phyloP scores from a whole-genome alignment of 495 filamentous ascomycete genomes.

The Talaromyces borbonicus region DNA sequence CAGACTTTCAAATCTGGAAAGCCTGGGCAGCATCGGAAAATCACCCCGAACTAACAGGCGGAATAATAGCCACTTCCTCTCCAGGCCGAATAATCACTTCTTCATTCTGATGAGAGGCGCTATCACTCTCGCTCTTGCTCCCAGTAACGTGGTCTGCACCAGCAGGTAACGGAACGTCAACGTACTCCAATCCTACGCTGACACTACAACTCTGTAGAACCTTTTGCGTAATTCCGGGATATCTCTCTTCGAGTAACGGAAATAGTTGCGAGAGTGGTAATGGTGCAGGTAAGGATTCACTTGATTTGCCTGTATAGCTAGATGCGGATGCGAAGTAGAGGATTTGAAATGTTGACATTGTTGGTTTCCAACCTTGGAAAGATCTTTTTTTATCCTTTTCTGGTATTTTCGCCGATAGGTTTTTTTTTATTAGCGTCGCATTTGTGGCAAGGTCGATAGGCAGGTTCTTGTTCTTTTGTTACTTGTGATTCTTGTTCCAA shows the following conservation, averaged over 20 bases:
- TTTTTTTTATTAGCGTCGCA: background rate
- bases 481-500: no score
- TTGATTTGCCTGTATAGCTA: constrained; percentile 59
- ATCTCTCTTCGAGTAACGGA: constrained; percentile 58
- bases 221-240: constrained; percentile 66
- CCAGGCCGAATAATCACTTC: constrained; percentile 61
- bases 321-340: constrained; percentile 82
- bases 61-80: constrained; percentile 91
- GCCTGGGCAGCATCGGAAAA: no score
- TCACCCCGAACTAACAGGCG: constrained; percentile 72
- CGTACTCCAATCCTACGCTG: constrained; percentile 81
- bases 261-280: constrained; percentile 58
- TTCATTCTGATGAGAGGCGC: constrained; percentile 16
- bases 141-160: background rate
- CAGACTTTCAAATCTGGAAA: no score
- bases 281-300: constrained; percentile 65
- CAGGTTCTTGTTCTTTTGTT: background rate
- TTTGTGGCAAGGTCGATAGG: background rate
- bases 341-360: constrained; percentile 50
- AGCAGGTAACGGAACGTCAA: constrained; percentile 47
- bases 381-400: background rate
- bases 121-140: constrained; percentile 12
- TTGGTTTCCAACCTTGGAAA: no score
- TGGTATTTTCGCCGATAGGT: background rate
- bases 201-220: constrained; percentile 70